Percentiles rank a stretch among this genome's conserved stretches.
Conservation (phyloP, 164 flowering plant genomes). For the Chimonanthus praecox region DNA sequence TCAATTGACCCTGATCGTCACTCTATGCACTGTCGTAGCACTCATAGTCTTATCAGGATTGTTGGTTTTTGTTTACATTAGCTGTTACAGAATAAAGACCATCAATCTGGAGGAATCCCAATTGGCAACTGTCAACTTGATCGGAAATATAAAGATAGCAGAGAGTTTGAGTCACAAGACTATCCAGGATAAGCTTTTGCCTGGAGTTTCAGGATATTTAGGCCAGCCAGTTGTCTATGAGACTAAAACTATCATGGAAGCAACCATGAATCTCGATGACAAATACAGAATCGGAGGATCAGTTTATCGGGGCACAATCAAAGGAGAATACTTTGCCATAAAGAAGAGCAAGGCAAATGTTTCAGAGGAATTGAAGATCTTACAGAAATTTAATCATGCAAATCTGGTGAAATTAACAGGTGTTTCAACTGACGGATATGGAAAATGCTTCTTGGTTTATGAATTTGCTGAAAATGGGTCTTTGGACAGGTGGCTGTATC, state of each 20-base stretch:
- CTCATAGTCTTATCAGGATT: slow-evolving; percentile 3
- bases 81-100: slow-evolving; percentile 15
- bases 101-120: slow-evolving; percentile 24
- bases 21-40: slow-evolving; percentile 7
- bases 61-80: slow-evolving; percentile 9
- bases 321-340: slow-evolving; percentile 40
- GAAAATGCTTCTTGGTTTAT: slow-evolving; percentile 46
- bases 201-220: slow-evolving; percentile 52
- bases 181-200: slow-evolving; percentile 45
- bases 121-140: slow-evolving; percentile 25
- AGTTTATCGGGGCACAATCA: slow-evolving; percentile 42
- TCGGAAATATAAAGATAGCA: slow-evolving; percentile 22
- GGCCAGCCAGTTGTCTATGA: slow-evolving; percentile 51
- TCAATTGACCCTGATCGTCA: slow-evolving; percentile 1
- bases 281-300: slow-evolving; percentile 45
- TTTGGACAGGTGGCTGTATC: slow-evolving; percentile 45
- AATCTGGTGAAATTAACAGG: slow-evolving; percentile 59
- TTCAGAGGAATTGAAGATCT: slow-evolving; percentile 48
- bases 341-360: slow-evolving; percentile 45
- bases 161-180: slow-evolving; percentile 22
- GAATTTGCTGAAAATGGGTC: slow-evolving; percentile 69
- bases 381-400: slow-evolving; percentile 63
- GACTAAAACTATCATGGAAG: slow-evolving; percentile 37
- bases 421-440: slow-evolving; percentile 32
- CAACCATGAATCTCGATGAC: slow-evolving; percentile 49